Conservation (phyloP, 208 protist genomes). For the Leishmania gerbilli region DNA sequence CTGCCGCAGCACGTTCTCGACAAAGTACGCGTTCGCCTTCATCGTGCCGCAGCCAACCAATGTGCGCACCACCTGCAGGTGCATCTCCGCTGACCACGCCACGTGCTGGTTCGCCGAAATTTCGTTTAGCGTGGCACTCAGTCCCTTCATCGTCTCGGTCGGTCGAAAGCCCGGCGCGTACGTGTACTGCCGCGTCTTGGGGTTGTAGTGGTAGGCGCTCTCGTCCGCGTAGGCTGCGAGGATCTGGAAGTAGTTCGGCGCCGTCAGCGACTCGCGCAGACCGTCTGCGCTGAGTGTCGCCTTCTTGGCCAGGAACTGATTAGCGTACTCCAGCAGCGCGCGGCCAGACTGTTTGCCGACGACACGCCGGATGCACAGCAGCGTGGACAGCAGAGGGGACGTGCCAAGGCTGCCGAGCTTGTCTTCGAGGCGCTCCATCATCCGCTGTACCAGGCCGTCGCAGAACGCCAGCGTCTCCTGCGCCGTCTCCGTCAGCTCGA, state of each 20-base stretch:
- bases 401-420: constrained; percentile 50
- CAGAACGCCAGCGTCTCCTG: constrained; percentile 52
- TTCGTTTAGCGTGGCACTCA: constrained; percentile 56
- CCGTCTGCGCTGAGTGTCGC: constrained; percentile 23
- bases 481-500: constrained; percentile 23
- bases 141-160: constrained; percentile 38
- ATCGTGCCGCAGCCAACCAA: constrained; percentile 88
- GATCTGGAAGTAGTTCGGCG: constrained; percentile 79
- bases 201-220: constrained; percentile 61
- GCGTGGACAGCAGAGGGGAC: constrained; percentile 62
- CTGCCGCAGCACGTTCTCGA: constrained; percentile 86
- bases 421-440: constrained; percentile 40
- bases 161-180: constrained; percentile 72
- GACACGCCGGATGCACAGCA: constrained; percentile 65
- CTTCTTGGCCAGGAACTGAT: constrained; percentile 63
- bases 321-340: constrained; percentile 50
- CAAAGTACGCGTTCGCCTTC: constrained; percentile 91
- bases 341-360: constrained; percentile 60
- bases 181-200: constrained; percentile 38
- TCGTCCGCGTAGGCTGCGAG: constrained; percentile 77
- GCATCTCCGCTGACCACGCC: constrained; percentile 87
- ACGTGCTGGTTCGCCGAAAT: constrained; percentile 77
- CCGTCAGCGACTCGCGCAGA: constrained; percentile 59
- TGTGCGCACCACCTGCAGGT: constrained; percentile 77
- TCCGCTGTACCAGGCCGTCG: constrained; percentile 55